These are phyloP conservation scores for Oenanthe javanica DNA, from an alignment of 140 eudicot genomes.

Conservation along the genomic window DNA sequence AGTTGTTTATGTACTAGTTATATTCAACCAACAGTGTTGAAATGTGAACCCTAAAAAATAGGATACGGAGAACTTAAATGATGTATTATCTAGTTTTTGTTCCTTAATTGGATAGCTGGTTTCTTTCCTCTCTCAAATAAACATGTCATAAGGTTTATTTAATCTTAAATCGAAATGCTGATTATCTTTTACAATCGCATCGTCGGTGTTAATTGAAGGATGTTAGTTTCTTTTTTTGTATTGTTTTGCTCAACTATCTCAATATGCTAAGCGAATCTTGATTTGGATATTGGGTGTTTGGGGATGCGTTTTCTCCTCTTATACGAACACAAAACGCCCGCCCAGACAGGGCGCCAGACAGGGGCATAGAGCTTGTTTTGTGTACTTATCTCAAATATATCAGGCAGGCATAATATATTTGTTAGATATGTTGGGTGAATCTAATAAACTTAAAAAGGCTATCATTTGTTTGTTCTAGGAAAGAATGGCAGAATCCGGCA, in stretches of 20 bases:
- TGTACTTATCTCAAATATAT: background rate
- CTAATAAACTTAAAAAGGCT: background rate
- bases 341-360: background rate
- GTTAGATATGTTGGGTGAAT: background rate
- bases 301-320: background rate
- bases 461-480: background rate
- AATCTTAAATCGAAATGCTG: background rate
- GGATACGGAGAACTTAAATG: background rate
- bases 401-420: background rate
- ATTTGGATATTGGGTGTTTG: background rate
- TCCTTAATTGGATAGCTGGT: background rate
- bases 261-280: background rate
- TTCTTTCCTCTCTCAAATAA: background rate
- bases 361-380: background rate
- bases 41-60: background rate
- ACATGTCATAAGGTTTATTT: background rate
- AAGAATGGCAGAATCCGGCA: background rate
- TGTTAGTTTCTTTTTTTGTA: background rate
- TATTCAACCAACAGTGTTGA: background rate
- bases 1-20: background rate
- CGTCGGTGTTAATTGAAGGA: background rate
- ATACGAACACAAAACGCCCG: background rate
- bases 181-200: background rate
- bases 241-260: background rate
- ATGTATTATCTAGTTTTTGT: background rate